A percentile compares a stretch with the other conserved stretches of the same genome.
Evolutionary conservation across 352 stramenopile species (phyloP).

Genomic region (Phytophthora idaei): DNA sequence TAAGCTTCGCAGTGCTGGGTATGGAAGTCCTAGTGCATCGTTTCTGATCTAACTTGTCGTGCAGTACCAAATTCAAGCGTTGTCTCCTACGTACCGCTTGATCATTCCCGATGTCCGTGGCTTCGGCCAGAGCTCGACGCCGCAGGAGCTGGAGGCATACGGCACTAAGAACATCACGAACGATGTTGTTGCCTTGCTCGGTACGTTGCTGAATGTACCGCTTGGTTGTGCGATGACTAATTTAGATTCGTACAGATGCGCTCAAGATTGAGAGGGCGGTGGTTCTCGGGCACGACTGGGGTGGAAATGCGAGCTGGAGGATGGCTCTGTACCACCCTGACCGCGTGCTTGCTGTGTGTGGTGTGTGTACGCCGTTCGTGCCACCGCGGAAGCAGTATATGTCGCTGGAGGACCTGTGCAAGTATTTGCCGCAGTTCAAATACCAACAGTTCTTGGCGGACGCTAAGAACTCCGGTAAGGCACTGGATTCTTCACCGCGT

Average conservation of each 20-base stretch:
- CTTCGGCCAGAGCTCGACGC: constrained; percentile 53
- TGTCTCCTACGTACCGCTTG: constrained; percentile 58
- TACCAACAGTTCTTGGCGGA: constrained; percentile 50
- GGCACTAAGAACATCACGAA: constrained; percentile 54
- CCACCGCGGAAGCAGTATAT: constrained; percentile 42
- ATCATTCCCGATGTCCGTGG: constrained; percentile 63
- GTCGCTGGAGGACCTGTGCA: constrained; percentile 37
- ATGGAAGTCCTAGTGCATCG: background rate
- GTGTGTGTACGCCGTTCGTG: constrained; percentile 65
- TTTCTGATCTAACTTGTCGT: constrained; percentile 9
- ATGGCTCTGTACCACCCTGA: constrained; percentile 64
- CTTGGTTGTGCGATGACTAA: constrained; percentile 3
- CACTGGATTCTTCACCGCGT: constrained; percentile 36
- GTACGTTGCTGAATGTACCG: constrained; percentile 16
- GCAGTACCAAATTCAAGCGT: constrained; percentile 53
- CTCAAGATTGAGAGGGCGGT: constrained; percentile 55
- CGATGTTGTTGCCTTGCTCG: constrained; percentile 47
- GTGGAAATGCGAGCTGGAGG: constrained; percentile 46
- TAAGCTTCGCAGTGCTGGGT: constrained; percentile 17
- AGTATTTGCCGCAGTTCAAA: constrained; percentile 41
- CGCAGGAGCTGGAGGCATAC: constrained; percentile 45
- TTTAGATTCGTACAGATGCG: constrained; percentile 31
- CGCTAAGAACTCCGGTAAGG: constrained; percentile 32
- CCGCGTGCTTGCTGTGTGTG: constrained; percentile 54
- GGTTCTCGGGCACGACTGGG: constrained; percentile 70